Evolutionary conservation across 306 rosid genomes (phyloP), one percentile per base, ranked within the genome.

Genomic region (Boehmeria nivea): DNA sequence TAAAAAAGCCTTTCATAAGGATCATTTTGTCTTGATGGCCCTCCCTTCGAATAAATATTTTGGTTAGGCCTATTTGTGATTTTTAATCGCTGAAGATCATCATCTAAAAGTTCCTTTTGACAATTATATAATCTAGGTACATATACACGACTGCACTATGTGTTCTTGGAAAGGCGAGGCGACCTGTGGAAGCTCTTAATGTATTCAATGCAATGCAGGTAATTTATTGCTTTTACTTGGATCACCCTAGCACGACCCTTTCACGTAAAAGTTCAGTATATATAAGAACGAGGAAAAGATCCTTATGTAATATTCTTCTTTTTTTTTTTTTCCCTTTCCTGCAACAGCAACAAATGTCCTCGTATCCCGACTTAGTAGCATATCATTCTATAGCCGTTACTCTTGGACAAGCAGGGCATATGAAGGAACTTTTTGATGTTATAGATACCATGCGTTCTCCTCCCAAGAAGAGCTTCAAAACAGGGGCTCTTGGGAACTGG

Each of bases 321-420:
- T 51, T 10, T 23, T n/a, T 51, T 68, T 25, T 66, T 69, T 22
- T 44, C 25, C 16, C 51, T 53, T 72, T 73, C 56, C 20, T 79
- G 34, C 16, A 3, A 47, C 98, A 91, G 98, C 83, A 80, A 90
- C 81, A 87, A 26, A 69, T 87, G 73, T 82, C 98, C 56, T 67
- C 98, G 2, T 90, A 90, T 71, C 98, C 98, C 54, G 94, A 90
- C 74, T 63, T 87, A 65, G 93, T 90, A 39, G 83, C 98, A 62
- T 90, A 90, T 78, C 98, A 70, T 71, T 80, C 88, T 66, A 76
- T 84, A 66, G 87, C 94, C 47, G 82, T 87, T 54, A 80, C 96
- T 57, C 98, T 91, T 72, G 98, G 98, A 66, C 94, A 84, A 91
- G 93, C 84, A 28, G 98, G 98, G 52, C 71, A 80, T 51, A 77